Conservation (phyloP, 257 asterid species). For the Solanum gracilifrons region DNA sequence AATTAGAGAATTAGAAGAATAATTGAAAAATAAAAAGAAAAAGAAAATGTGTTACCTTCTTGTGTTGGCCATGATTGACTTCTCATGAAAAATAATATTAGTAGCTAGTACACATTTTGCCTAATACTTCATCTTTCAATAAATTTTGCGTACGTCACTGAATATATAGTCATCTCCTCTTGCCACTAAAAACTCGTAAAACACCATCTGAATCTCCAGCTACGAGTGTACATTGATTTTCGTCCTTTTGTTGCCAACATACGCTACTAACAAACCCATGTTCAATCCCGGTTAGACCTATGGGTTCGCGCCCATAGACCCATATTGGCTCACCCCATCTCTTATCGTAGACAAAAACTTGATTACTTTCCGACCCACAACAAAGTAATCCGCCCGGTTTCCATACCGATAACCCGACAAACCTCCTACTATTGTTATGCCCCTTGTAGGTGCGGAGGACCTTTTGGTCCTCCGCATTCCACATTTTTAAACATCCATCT, state of each 20-base stretch:
- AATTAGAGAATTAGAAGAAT: neutral
- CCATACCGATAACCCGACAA: constrained; percentile 84
- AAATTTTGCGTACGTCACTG: neutral
- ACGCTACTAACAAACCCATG: constrained; percentile 58
- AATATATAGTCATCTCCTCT: neutral
- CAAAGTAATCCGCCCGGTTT: constrained; percentile 56
- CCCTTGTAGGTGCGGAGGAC: constrained; percentile 49
- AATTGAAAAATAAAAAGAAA: neutral
- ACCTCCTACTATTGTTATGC: constrained; percentile 57
- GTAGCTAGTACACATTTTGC: neutral
- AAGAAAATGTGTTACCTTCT: neutral
- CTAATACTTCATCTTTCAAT: neutral
- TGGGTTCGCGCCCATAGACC: constrained; percentile 36
- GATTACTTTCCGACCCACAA: constrained; percentile 80
- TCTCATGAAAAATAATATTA: neutral
- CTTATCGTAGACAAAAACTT: constrained; percentile 66
- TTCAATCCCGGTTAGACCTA: neutral
- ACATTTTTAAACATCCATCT: constrained; percentile 72
- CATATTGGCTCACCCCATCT: constrained; percentile 86
- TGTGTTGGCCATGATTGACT: neutral
- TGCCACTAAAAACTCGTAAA: constrained; percentile 56
- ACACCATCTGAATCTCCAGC: constrained; percentile 85
- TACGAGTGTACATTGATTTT: constrained; percentile 58
- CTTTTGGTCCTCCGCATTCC: constrained; percentile 31
- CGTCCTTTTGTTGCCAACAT: constrained; percentile 71